A percentile compares a stretch with the other conserved stretches of the same genome.
Conservation (phyloP, 2,329 filamentous ascomycete species). For the Cladophialophora yegresii region DNA sequence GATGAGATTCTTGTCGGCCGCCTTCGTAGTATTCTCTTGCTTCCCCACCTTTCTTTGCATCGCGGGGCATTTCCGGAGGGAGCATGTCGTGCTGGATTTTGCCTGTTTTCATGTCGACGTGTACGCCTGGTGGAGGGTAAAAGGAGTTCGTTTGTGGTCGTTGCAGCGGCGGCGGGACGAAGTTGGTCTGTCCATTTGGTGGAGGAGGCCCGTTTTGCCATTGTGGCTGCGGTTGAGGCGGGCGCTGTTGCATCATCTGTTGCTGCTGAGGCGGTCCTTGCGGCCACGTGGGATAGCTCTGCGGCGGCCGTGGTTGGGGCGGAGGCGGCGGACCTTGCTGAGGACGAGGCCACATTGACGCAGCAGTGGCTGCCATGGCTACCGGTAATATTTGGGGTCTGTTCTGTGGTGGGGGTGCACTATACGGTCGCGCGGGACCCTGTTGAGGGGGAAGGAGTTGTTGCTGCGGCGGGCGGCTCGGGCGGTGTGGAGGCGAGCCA, state of each 20-base stretch:
- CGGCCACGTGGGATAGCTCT: slow-evolving; percentile 26
- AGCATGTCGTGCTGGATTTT: slow-evolving; percentile 31
- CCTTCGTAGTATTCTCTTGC: slow-evolving; percentile 18
- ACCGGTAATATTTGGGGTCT: slow-evolving; percentile 11
- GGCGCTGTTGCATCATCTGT: slow-evolving; percentile 12
- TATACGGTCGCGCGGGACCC: slow-evolving; percentile 24
- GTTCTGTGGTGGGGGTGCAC: slow-evolving; percentile 24
- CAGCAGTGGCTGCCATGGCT: slow-evolving; percentile 5
- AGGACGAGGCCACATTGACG: slow-evolving; percentile 11
- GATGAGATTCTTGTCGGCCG: not conserved
- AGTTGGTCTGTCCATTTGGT: slow-evolving; percentile 14
- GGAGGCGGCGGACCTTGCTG: slow-evolving; percentile 10
- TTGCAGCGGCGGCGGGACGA: slow-evolving; percentile 22
- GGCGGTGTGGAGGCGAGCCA: slow-evolving; percentile 18
- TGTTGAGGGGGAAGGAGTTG: slow-evolving; percentile 18
- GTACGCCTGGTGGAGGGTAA: slow-evolving; percentile 26
- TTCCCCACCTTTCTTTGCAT: slow-evolving; percentile 1
- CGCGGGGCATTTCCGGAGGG: slow-evolving; percentile 30
- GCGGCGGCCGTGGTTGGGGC: slow-evolving; percentile 13
- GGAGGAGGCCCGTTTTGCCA: slow-evolving; percentile 9
- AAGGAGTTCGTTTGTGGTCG: slow-evolving; percentile 16
- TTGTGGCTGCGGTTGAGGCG: slow-evolving; percentile 10
- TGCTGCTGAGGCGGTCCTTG: slow-evolving; percentile 18
- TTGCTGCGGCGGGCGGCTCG: slow-evolving; percentile 21
- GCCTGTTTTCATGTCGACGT: slow-evolving; percentile 33